Evolutionary conservation across 768 basidiomycete genomes (phyloP).

Genomic region (Amanita polypyramis): DNA sequence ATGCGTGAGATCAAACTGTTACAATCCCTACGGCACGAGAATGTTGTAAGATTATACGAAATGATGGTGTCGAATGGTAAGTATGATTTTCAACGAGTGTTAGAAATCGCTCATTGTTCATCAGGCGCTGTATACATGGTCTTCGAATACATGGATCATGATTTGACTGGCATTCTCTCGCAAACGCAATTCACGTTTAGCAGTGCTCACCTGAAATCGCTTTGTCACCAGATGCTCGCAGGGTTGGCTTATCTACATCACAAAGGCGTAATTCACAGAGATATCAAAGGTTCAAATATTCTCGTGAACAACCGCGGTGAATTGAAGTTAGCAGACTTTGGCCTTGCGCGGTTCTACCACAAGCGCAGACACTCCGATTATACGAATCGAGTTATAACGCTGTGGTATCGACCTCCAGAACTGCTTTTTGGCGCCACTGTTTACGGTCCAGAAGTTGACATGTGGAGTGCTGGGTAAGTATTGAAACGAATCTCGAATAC

Average conservation of each 20-base stretch:
- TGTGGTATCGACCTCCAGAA: constrained; percentile 98
- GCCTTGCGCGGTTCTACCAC: constrained; percentile 92
- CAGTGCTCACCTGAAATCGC: constrained; percentile 86
- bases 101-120: constrained; percentile 6
- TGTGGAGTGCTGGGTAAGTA: constrained; percentile 97
- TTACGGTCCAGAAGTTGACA: constrained; percentile 96
- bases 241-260: constrained; percentile 94
- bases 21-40: constrained; percentile 82
- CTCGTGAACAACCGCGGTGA: constrained; percentile 85
- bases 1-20: constrained; percentile 98
- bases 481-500: not conserved
- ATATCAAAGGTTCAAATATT: constrained; percentile 99
- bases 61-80: constrained; percentile 98
- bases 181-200: constrained; percentile 83
- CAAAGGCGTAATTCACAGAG: constrained; percentile 93
- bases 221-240: constrained; percentile 91
- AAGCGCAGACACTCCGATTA: constrained; percentile 87
- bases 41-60: constrained; percentile 84
- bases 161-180: constrained; percentile 88
- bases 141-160: constrained; percentile 99
- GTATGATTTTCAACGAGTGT: constrained; percentile 11
- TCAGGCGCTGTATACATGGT: constrained; percentile 97
- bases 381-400: constrained; percentile 98
- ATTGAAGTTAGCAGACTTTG: constrained; percentile 95
- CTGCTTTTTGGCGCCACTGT: constrained; percentile 90